Evolutionary conservation across 2,329 filamentous ascomycete species (phyloP), one percentile per base, ranked within the genome.

Genomic region (Fusarium albosuccineum): DNA sequence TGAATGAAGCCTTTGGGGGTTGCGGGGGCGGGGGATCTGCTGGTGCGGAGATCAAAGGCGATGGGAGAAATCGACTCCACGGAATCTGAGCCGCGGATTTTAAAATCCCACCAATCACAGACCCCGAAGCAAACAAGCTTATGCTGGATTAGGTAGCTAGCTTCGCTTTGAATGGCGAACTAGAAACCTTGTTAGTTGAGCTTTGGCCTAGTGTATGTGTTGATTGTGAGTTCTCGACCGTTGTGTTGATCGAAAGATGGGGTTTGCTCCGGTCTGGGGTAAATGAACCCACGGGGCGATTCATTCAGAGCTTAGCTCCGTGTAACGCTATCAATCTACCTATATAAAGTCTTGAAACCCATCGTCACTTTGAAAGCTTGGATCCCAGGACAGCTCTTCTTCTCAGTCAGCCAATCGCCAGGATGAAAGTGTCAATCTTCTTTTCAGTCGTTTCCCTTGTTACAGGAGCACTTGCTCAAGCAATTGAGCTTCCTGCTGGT

Each of bases 391-490:
- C 29, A 33, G n/a, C 13, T 49, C 49, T 14, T 26, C 27, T 52
- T 37, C 3, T 34, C 14, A 13, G 17, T 29, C 40, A 34, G 11
- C 36, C 40, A n/a, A 29, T 13, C 29, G 8, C 27, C 60, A 62
- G 2, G 17, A 73, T 73, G 71, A 73, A 73, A 58, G 27, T 67
- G 13, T 68, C 70, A 10, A 48, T 45, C 39, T 58, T 72, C 60
- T 33, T 73, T 44, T 60, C 71, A 2, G 17, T 58, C 27, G 27
- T 72, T 10, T 62, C 64, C 22, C 50, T 73, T 51, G 45, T 73
- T 14, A 49, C 66, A 2, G 64, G 70, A 1, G 68, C 42, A 14
- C 49, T 73, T 3, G 71, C 62, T 9, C 62, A 54, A 8, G 60
- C 60, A 7, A 44, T 73, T 11, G 71, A 73, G 29, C 67, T 73